A percentile compares a stretch with the other conserved stretches of the same genome.
phyloP scores from a whole-genome alignment of 2,329 filamentous ascomycete genomes.

The Ceratocystis lukuohia region DNA sequence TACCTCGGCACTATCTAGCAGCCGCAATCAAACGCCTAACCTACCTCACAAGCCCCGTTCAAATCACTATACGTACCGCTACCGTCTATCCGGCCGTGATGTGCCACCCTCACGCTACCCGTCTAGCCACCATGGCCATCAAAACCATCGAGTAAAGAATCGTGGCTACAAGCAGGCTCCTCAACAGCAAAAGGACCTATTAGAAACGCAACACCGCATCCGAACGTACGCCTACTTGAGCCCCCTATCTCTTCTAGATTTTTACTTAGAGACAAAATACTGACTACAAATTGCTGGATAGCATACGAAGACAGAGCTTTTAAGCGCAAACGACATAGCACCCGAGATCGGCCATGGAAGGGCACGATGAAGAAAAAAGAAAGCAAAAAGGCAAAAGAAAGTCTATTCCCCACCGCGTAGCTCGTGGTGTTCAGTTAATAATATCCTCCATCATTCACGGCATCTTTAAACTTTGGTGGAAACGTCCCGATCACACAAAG shows the following conservation, averaged over 20 bases:
- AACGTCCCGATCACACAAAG: no score
- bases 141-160: neutral
- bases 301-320: neutral
- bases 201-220: neutral
- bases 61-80: neutral
- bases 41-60: neutral
- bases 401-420: no score
- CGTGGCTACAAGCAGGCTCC: neutral
- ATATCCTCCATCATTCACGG: no score
- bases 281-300: neutral
- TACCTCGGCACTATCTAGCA: neutral
- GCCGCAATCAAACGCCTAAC: neutral
- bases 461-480: no score
- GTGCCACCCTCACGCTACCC: neutral
- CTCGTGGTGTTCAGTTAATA: no score
- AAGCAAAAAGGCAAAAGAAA: no score
- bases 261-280: neutral
- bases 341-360: no score
- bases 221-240: neutral
- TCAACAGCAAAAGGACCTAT: neutral
- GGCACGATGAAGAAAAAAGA: no score
- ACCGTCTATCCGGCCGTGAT: neutral
- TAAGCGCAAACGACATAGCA: neutral
- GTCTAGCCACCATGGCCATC: neutral
- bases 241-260: neutral